Percentiles rank a stretch among this genome's conserved stretches.
These are phyloP conservation scores for Ajuga reptans DNA, from an alignment of 305 asterid species.

Conservation along the genomic window DNA sequence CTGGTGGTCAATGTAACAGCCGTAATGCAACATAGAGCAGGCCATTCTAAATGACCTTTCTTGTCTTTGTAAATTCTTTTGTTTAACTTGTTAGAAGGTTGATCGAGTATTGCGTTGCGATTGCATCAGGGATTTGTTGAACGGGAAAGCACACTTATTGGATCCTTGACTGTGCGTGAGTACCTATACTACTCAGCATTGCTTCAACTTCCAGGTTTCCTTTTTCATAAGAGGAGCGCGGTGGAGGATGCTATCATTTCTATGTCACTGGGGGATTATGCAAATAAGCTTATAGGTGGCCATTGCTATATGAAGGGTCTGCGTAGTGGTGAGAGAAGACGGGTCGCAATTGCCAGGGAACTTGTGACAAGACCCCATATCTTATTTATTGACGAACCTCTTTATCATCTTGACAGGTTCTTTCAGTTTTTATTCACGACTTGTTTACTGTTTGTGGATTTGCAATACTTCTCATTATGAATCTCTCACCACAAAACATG, in stretches of 20 bases:
- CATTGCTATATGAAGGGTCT: conserved; percentile 94
- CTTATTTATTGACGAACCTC: conserved; percentile 93
- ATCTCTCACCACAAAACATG: background rate
- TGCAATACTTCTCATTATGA: background rate
- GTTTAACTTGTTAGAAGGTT: background rate
- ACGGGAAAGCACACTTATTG: conserved; percentile 81
- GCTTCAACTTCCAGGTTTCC: conserved; percentile 87
- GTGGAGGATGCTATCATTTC: conserved; percentile 90
- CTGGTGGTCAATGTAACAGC: background rate
- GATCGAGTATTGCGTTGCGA: conserved; percentile 12
- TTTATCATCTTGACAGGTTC: conserved; percentile 97
- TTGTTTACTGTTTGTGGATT: background rate
- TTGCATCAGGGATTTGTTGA: conserved; percentile 77
- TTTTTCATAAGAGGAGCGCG: conserved; percentile 54
- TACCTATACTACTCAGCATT: conserved; percentile 83
- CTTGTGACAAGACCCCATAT: conserved; percentile 87
- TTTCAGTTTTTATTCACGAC: background rate
- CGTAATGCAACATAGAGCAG: background rate
- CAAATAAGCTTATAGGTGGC: conserved; percentile 88
- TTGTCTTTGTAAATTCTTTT: background rate
- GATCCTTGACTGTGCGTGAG: conserved; percentile 93
- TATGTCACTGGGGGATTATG: conserved; percentile 88
- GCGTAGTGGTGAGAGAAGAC: conserved; percentile 86
- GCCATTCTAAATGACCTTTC: background rate
- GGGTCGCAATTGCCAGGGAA: conserved; percentile 93